Percentiles rank a stretch among this genome's conserved stretches.
Conservation (phyloP, 2,329 filamentous ascomycete species). For the Colletotrichum simmondsii region DNA sequence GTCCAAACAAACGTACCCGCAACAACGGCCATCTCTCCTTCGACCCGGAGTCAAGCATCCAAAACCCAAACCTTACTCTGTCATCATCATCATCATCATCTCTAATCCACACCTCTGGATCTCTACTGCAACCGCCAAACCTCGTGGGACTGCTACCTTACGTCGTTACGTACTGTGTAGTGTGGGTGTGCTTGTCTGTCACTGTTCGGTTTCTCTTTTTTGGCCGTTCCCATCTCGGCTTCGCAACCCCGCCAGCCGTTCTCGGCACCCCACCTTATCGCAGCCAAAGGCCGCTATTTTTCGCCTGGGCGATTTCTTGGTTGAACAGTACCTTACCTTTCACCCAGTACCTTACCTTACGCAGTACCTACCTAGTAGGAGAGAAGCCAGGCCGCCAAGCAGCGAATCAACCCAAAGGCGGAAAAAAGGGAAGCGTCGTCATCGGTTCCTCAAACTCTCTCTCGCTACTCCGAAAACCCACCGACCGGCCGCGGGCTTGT, state of each 20-base stretch:
- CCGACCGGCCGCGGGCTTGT: not conserved
- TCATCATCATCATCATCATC: not conserved
- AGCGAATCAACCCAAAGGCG: not conserved
- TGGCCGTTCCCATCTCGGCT: conserved; percentile 1
- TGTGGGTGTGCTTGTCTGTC: not conserved
- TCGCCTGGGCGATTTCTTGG: conserved; percentile 21
- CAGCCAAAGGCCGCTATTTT: conserved; percentile 28
- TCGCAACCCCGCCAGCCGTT: conserved; percentile 30
- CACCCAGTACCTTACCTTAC: not conserved
- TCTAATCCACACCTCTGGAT: not conserved
- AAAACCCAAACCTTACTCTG: not conserved
- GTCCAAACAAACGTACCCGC: not conserved
- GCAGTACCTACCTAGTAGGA: too few relatives aligned
- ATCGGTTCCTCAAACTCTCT: conserved; percentile 6
- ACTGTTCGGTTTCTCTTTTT: not conserved
- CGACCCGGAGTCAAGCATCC: conserved; percentile 2
- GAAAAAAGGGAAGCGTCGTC: conserved; percentile 24
- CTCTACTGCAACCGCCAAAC: not conserved
- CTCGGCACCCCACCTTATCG: conserved; percentile 34
- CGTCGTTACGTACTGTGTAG: too few relatives aligned
- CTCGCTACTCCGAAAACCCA: not conserved
- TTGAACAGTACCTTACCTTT: not conserved
- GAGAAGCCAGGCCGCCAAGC: not conserved
- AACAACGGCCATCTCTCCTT: not conserved
- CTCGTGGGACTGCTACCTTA: not conserved